Percentiles rank a stretch among this genome's conserved stretches.
These are phyloP conservation scores for Myxozyma neotropica DNA, from an alignment of 805 yeast species.

Conservation along the genomic window DNA sequence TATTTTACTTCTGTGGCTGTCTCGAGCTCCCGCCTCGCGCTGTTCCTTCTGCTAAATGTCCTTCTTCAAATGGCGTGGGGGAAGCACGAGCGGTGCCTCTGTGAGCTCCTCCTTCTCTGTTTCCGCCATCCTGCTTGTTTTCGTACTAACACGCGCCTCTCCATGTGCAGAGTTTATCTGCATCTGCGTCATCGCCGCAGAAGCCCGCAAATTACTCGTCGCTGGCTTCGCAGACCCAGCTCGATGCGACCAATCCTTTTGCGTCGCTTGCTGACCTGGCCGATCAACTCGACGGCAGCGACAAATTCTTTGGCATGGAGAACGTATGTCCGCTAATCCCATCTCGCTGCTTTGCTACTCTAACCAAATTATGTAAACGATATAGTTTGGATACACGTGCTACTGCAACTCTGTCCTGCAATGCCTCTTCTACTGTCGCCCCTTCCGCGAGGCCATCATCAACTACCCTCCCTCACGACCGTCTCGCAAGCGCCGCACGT, in stretches of 20 bases:
- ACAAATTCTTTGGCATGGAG: slow-evolving; percentile 49
- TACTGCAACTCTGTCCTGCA: slow-evolving; percentile 93
- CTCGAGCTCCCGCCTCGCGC: neutral
- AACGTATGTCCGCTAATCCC: slow-evolving; percentile 35
- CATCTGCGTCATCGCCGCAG: neutral
- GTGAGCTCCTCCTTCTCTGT: slow-evolving; percentile 5
- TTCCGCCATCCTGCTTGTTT: too few relatives aligned
- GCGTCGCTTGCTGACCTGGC: slow-evolving; percentile 2
- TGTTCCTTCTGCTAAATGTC: slow-evolving; percentile 15
- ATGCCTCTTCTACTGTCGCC: slow-evolving; percentile 73
- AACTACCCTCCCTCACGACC: slow-evolving; percentile 47
- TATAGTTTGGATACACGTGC: slow-evolving; percentile 70
- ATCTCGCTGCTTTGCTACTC: neutral
- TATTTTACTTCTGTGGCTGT: too few relatives aligned
- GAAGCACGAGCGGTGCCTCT: slow-evolving; percentile 15
- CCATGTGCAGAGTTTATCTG: neutral
- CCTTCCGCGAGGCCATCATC: slow-evolving; percentile 62
- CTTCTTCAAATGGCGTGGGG: slow-evolving; percentile 29
- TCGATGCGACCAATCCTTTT: neutral
- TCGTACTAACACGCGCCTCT: neutral
- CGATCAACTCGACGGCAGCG: slow-evolving; percentile 28
- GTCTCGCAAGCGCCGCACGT: slow-evolving; percentile 25
- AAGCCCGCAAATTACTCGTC: neutral
- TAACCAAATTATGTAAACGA: neutral
- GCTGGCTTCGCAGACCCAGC: neutral